Conservation (phyloP, 768 basidiomycete genomes). For the Lactarius pseudohatsudake region DNA sequence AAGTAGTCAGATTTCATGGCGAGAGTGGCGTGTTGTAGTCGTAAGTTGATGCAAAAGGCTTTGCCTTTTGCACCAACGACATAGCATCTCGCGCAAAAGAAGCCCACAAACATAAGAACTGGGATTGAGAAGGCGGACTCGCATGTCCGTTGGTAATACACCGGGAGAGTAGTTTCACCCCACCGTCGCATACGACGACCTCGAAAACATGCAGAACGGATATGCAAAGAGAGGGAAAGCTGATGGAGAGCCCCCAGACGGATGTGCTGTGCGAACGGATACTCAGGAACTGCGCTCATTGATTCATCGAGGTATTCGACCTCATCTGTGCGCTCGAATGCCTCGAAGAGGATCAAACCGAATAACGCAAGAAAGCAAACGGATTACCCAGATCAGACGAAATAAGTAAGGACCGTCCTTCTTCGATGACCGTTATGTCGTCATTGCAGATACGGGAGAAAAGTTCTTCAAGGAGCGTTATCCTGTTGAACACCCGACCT, state of each 20-base stretch:
- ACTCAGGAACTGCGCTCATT: neutral
- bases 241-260: no score
- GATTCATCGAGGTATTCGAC: neutral
- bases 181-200: neutral
- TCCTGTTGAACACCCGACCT: neutral
- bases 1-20: neutral
- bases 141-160: no score
- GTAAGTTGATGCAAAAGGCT: no score
- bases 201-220: neutral
- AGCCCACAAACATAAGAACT: neutral
- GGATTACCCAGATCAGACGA: no score
- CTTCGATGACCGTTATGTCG: neutral
- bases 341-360: neutral
- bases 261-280: neutral
- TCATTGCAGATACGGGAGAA: neutral
- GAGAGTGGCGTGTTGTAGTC: constrained; percentile 2
- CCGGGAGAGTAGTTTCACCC: neutral
- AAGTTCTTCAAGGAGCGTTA: neutral
- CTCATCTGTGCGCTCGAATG: neutral
- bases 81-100: neutral
- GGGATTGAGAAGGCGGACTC: neutral
- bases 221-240: neutral
- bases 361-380: neutral
- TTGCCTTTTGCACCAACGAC: neutral
- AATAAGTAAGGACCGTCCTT: neutral